Base-by-base conservation (phyloP, 2,329 filamentous ascomycete species). In the Cladosporium phlei region DNA sequence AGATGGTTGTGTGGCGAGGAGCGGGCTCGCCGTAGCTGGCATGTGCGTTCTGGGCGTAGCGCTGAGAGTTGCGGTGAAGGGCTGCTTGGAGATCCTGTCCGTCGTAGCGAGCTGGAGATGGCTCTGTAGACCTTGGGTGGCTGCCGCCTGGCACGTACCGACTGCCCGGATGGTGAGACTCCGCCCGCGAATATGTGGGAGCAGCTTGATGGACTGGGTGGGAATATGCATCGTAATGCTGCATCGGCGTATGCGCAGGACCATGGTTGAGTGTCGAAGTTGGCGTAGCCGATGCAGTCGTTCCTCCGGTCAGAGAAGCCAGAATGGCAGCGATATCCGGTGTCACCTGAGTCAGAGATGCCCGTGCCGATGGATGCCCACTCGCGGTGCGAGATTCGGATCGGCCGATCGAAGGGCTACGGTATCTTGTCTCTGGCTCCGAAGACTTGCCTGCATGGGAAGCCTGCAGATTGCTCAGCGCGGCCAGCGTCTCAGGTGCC, bases 261-360 rank as follows among this genome's bases (percentile, higher is more conserved):
- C 50, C 49, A 46, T 47, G 40, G 29, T 47, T 47, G 9, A 30
- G 44, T 29, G 52, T 32, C 8, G 43, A 30, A 6, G 57, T 47
- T 19, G 58, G 47, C 4, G 53, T 51, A 5, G 50, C 42, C 24
- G 47, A 45, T 10, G 32, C 24, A 11, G 32, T 9, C 10, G 24
- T 9, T 19, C 16, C 34, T 9, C 44, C 34, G 12, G 27, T 30
- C 10, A 32, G n/a, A n/a, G 27, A 24, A n/a, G 58, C 57, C 46
- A 62, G 25, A 21, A 63, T 63, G 8, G 59, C 58, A 30, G 59
- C 52, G 25, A 63, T 61, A 33, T 63, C 59, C 33, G 53, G 54
- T 8, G 44, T 48, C 9, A 43, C 42, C 7, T 49, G 38, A 16
- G 47, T 38, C 8, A 38, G 12, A 16, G 28, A 33, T 14, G 29